Percentiles rank a stretch among this genome's conserved stretches.
Conservation (phyloP, 768 basidiomycete species). For the Leccinum imitatum region DNA sequence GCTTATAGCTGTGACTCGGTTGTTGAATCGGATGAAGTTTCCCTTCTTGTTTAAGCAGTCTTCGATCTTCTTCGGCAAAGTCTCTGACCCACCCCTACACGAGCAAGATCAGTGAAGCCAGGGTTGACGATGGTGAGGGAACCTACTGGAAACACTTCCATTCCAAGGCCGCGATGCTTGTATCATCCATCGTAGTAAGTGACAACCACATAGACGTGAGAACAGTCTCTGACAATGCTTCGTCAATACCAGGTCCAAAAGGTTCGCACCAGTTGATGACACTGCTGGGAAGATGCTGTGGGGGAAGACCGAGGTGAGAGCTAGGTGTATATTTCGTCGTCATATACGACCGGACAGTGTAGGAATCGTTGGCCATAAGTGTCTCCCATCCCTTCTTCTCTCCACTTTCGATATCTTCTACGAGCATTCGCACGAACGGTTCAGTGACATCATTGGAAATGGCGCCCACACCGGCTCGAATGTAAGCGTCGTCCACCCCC, state of each 20-base stretch:
- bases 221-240: background rate
- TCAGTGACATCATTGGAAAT: conserved; percentile 14
- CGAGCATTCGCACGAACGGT: conserved; percentile 20
- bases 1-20: conserved; percentile 5
- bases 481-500: conserved; percentile 13
- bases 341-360: conserved; percentile 27
- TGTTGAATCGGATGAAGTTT: background rate
- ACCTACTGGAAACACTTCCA: conserved; percentile 15
- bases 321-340: conserved; percentile 22
- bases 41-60: background rate
- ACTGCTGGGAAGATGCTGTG: conserved; percentile 13
- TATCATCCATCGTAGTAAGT: background rate
- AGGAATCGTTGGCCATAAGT: conserved; percentile 25
- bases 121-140: background rate
- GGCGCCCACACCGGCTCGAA: conserved; percentile 19
- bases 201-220: background rate
- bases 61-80: conserved; percentile 3
- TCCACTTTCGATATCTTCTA: conserved; percentile 19
- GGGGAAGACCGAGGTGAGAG: conserved; percentile 14
- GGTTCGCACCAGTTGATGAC: conserved; percentile 30
- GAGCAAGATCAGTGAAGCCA: background rate
- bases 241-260: conserved; percentile 10
- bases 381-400: conserved; percentile 26
- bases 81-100: conserved; percentile 5
- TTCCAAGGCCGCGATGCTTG: background rate